Evolutionary conservation across 208 protist species (phyloP).

Genomic region (Angomonas desouzai): DNA sequence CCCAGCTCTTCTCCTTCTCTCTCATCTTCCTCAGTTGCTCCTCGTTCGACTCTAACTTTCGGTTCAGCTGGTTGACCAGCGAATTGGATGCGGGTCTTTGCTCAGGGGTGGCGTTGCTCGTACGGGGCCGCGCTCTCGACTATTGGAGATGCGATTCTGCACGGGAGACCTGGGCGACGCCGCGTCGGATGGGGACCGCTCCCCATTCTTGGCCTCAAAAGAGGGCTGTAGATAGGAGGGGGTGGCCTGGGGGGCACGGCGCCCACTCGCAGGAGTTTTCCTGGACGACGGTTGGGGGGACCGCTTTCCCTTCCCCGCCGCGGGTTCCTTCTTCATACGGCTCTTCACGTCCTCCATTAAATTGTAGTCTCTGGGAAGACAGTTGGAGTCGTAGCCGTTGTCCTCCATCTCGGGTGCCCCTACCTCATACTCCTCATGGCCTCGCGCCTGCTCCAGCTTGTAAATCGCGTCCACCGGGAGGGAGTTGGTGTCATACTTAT

Average conservation of each 20-base stretch:
- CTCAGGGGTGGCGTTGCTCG: background rate
- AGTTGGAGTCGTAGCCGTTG: conserved; percentile 4
- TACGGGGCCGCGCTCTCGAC: background rate
- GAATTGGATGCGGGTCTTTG: conserved; percentile 4
- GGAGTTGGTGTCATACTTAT: conserved; percentile 55
- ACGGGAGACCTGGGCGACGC: background rate
- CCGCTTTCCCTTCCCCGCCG: background rate
- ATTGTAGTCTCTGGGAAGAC: background rate
- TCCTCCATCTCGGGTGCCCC: background rate
- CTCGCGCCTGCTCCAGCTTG: conserved; percentile 23
- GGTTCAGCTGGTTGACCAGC: conserved; percentile 21
- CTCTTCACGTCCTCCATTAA: conserved; percentile 10
- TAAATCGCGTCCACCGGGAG: conserved; percentile 61
- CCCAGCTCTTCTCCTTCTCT: conserved; percentile 79
- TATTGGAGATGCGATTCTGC: conserved; percentile 1
- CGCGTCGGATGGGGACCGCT: background rate
- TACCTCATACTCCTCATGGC: background rate
- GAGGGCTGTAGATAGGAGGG: background rate
- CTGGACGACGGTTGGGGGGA: background rate
- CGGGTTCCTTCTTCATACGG: conserved; percentile 1
- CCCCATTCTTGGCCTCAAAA: background rate
- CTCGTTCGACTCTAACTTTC: conserved; percentile 37
- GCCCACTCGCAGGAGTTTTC: background rate
- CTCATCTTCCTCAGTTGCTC: conserved; percentile 52
- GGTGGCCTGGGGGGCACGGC: conserved; percentile 2